Base-by-base conservation (phyloP, 139 green algal genomes). In the Nannochloris sp. region DNA sequence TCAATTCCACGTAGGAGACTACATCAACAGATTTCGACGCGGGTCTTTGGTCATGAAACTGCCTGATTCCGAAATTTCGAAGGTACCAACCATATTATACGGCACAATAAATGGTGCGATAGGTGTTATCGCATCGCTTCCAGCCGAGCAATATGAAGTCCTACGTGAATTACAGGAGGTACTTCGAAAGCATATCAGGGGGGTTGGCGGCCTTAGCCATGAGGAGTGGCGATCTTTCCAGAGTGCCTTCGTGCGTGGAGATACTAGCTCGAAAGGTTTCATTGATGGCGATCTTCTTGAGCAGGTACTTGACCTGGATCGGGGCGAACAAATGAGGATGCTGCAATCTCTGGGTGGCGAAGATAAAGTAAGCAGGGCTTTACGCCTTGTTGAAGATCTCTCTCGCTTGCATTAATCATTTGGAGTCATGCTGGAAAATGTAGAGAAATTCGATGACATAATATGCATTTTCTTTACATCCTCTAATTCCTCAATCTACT, bases 231-330 rank as follows among this genome's bases (percentile, higher is more conserved):
- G 93, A 25, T 65, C 72, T 10, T 98, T 95, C 66, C 62, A 61
- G 17, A 94, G 88, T 56, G 82, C 93, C 66, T 84, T 87, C 59
- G n/a, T n/a, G 14, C 20, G 23, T 37, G n/a, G n/a, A 30, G 50
- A 33, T 59, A 59, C 20, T 37, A 16, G 8, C 9, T 9, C 14
- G 10, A 68, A 65, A 2, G 76, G 79, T 50, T 97, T 98, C 60
- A 66, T 98, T 12, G 93, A 98, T 56, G 93, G 93, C 1, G 93
- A 98, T 68, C 69, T 98, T 4, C 81, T 98, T 2, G 93, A 98
- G 79, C 44, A 76, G 26, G 95, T 96, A 61, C 63, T 96, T 33
- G 93, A 98, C 67, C 74, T 98, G 26, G 59, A 44, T 51, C 56
- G 25, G 30, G 65, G 6, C 5, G 12, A 46, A 14, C n/a, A 14